Evolutionary conservation across 192 early-diverging fungal species (phyloP).

Genomic region (Linnemannia hyalina): DNA sequence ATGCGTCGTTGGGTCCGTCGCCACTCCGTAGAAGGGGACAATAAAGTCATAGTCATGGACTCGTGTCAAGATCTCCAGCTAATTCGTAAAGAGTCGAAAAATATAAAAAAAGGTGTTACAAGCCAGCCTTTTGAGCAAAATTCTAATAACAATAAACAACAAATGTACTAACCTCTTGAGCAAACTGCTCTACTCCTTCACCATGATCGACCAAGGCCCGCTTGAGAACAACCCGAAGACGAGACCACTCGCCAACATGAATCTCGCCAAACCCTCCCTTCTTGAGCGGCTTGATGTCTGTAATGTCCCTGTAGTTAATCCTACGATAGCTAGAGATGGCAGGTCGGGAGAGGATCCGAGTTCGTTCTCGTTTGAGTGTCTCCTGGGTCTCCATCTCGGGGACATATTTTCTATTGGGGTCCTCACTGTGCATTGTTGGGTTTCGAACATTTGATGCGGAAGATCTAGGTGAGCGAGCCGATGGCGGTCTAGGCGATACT

Average conservation of each 20-base stretch:
- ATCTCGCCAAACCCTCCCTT: conserved; percentile 53
- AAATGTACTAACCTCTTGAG: conserved; percentile 40
- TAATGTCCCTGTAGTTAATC: conserved; percentile 37
- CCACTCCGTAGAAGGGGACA: conserved; percentile 50
- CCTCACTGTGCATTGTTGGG: background rate
- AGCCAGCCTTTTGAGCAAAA: background rate
- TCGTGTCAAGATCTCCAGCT: conserved; percentile 53
- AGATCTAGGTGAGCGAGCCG: background rate
- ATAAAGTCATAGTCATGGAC: conserved; percentile 55
- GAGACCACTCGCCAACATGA: conserved; percentile 50
- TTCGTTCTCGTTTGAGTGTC: conserved; percentile 49
- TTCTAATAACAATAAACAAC: background rate
- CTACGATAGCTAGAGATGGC: conserved; percentile 33
- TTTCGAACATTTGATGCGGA: background rate
- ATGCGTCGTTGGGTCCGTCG: conserved; percentile 26
- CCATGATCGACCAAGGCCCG: conserved; percentile 26
- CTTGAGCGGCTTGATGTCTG: conserved; percentile 42
- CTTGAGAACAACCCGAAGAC: conserved; percentile 40
- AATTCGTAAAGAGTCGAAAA: background rate
- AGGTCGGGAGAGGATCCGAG: conserved; percentile 30
- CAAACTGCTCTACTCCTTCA: conserved; percentile 52
- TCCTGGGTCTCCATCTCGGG: conserved; percentile 43
- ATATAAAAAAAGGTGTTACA: background rate
- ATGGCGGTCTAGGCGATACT: background rate
- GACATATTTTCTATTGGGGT: conserved; percentile 15